Evolutionary conservation across 2,329 filamentous ascomycete genomes (phyloP).

Genomic region (Onygenales sp.): DNA sequence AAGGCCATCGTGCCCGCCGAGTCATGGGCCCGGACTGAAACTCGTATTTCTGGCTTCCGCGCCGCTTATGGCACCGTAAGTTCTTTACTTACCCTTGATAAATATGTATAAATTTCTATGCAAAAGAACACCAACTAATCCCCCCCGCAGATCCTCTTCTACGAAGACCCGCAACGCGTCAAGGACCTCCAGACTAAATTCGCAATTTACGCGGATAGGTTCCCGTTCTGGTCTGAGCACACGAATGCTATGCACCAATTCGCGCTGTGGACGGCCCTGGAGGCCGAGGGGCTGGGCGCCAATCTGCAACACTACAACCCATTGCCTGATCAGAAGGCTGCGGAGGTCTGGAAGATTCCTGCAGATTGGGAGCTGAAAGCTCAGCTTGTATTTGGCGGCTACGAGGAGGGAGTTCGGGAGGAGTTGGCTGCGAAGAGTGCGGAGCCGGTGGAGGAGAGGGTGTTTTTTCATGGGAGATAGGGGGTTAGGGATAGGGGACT

Average conservation of each 20-base stretch:
- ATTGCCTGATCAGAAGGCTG: slow-evolving; percentile 61
- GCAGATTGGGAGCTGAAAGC: neutral
- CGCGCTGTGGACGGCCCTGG: slow-evolving; percentile 64
- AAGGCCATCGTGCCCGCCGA: neutral
- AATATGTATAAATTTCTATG: neutral
- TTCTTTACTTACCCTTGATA: neutral
- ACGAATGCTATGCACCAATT: slow-evolving; percentile 44
- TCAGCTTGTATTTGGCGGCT: neutral
- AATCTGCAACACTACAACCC: slow-evolving; percentile 87
- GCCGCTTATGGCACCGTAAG: neutral
- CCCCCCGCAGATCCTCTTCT: neutral
- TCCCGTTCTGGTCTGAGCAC: neutral
- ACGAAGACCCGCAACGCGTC: neutral
- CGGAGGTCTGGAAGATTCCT: slow-evolving; percentile 37
- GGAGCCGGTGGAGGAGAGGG: neutral
- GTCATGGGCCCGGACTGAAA: neutral
- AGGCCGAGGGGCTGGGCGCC: slow-evolving; percentile 67
- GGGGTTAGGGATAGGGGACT: neutral
- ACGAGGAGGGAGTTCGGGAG: neutral
- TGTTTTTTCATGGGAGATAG: slow-evolving; percentile 33
- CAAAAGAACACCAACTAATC: too few species aligned
- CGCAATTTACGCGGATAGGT: neutral
- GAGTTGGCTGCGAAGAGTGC: neutral
- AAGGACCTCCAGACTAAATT: neutral
- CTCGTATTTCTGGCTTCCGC: neutral